Evolutionary conservation across 345 rosid genomes (phyloP).

Genomic region (Kernera saxatilis): DNA sequence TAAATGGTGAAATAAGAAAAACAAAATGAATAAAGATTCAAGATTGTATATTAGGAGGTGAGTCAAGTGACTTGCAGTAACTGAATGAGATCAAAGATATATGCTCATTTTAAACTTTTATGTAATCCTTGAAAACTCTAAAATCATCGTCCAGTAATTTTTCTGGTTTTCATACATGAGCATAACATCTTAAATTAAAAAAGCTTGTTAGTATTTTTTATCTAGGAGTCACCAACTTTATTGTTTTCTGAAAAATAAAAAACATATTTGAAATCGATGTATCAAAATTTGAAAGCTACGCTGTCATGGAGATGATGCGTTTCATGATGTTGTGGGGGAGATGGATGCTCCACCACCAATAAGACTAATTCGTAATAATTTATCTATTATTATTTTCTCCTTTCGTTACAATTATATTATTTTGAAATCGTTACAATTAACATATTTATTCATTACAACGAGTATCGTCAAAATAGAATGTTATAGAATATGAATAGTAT

Average conservation of each 20-base stretch:
- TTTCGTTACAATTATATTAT: not conserved
- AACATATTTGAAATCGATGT: conserved; percentile 6
- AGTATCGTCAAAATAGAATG: not conserved
- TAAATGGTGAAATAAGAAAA: not conserved
- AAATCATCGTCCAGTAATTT: not conserved
- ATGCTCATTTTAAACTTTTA: no score
- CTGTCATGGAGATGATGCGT: conserved; percentile 6
- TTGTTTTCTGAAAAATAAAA: not conserved
- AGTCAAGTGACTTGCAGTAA: not conserved
- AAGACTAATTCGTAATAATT: not conserved
- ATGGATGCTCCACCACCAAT: conserved; percentile 25
- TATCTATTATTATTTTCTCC: not conserved
- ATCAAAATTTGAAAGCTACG: conserved; percentile 8
- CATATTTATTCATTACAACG: not conserved
- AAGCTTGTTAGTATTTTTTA: not conserved
- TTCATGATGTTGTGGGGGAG: conserved; percentile 19
- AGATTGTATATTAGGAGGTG: not conserved
- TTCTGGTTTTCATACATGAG: not conserved
- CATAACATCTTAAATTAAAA: not conserved
- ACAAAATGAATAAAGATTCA: not conserved
- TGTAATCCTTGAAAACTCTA: no score
- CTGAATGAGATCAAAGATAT: not conserved
- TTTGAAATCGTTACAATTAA: not conserved
- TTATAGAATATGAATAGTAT: not conserved
- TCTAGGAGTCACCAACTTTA: not conserved